These are phyloP conservation scores for Aquilaria yunnanensis DNA, from an alignment of 345 rosid species.

Conservation along the genomic window DNA sequence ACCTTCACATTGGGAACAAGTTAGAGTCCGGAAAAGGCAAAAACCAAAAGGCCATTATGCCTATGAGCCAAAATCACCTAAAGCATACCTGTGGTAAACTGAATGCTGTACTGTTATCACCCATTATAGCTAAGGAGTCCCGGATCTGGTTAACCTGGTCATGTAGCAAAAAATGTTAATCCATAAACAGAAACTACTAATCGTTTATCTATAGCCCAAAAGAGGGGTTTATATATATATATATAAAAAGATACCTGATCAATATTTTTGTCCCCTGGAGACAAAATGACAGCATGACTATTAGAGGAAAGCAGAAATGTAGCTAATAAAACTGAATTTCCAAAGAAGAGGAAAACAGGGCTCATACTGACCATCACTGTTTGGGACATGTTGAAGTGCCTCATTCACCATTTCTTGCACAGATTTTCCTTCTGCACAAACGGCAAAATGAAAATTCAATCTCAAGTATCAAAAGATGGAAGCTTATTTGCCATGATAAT, in stretches of 20 bases:
- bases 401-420: constrained; percentile 97
- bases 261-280: constrained; percentile 88
- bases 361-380: constrained; percentile 55
- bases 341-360: constrained; percentile 1
- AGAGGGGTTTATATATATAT: background rate
- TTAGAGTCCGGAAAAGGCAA: too few species aligned
- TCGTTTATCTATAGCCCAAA: constrained; percentile 7
- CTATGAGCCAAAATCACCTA: background rate
- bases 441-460: constrained; percentile 1
- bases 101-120: constrained; percentile 96
- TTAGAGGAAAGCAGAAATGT: too few species aligned
- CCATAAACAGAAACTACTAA: constrained; percentile 16
- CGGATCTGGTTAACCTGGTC: constrained; percentile 89
- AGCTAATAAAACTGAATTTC: constrained; percentile 7
- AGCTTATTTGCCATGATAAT: too few species aligned
- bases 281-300: constrained; percentile 9
- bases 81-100: constrained; percentile 90
- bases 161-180: constrained; percentile 10
- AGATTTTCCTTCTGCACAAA: constrained; percentile 82
- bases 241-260: constrained; percentile 48
- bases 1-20: too few species aligned
- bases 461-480: too few species aligned
- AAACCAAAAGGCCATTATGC: too few species aligned
- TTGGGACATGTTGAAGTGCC: constrained; percentile 86
- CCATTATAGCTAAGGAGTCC: constrained; percentile 91